A percentile compares a stretch with the other conserved stretches of the same genome.
phyloP scores from a whole-genome alignment of 1,284 basidiomycete genomes.

The Ustilago nuda region DNA sequence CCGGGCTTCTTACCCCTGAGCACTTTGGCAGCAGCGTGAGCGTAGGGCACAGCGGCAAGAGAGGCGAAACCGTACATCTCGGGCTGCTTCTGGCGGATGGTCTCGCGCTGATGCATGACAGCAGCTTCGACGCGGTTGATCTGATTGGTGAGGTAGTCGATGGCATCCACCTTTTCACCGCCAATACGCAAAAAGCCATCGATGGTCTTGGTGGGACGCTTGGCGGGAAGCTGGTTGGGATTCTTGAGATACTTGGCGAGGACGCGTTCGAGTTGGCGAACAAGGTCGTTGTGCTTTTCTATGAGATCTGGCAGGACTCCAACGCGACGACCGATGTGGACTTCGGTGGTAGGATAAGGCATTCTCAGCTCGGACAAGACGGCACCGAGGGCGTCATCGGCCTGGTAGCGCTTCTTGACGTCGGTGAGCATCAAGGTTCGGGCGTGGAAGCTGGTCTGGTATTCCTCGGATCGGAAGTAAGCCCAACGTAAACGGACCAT shows the following conservation, averaged over 20 bases:
- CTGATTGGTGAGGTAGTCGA: conserved; percentile 61
- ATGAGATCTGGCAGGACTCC: conserved; percentile 81
- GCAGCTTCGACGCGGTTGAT: conserved; percentile 60
- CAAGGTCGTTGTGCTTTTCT: conserved; percentile 86
- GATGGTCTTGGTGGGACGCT: conserved; percentile 79
- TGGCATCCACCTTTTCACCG: conserved; percentile 75
- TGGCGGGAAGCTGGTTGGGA: conserved; percentile 78
- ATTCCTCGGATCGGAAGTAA: conserved; percentile 65
- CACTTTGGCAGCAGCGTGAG: conserved; percentile 63
- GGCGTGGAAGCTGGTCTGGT: conserved; percentile 73
- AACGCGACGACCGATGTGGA: conserved; percentile 82
- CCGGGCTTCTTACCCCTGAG: conserved; percentile 49
- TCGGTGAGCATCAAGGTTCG: conserved; percentile 75
- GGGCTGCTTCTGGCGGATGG: conserved; percentile 57
- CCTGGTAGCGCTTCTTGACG: conserved; percentile 80
- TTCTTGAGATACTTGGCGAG: conserved; percentile 85
- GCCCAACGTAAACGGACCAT: conserved; percentile 63
- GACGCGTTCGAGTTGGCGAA: conserved; percentile 82
- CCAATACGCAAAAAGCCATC: conserved; percentile 80
- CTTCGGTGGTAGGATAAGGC: conserved; percentile 84
- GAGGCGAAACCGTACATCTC: conserved; percentile 68
- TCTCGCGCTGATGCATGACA: conserved; percentile 71
- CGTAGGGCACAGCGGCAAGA: conserved; percentile 62
- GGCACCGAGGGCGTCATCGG: conserved; percentile 75
- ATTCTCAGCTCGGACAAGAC: conserved; percentile 73